phyloP scores from a whole-genome alignment of 2,329 filamentous ascomycete species.

The Emericellopsis atlantica region DNA sequence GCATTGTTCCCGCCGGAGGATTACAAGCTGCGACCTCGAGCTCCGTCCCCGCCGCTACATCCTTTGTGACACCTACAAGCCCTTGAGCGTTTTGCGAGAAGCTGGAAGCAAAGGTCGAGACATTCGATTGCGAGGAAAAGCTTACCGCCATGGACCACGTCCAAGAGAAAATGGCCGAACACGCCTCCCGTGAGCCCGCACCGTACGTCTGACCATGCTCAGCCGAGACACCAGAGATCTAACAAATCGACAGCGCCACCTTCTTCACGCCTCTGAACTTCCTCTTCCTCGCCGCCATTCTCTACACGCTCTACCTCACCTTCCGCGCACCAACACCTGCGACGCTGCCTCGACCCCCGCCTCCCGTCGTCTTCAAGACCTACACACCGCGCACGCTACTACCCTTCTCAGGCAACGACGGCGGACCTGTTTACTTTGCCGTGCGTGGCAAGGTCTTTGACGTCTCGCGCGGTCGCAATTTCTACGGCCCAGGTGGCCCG shows the following conservation, averaged over 20 bases:
- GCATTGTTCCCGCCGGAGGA: too few species aligned
- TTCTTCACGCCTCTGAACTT: constrained; percentile 7
- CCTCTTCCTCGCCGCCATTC: constrained; percentile 17
- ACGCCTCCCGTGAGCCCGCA: not conserved
- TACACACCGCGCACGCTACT: constrained; percentile 74
- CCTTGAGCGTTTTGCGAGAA: too few species aligned
- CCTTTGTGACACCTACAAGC: too few species aligned
- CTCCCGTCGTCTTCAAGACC: constrained; percentile 50
- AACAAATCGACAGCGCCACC: not conserved
- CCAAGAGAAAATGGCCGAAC: not conserved
- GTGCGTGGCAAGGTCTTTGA: constrained; percentile 88
- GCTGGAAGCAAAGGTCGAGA: not conserved
- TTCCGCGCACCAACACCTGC: constrained; percentile 34
- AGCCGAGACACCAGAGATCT: not conserved
- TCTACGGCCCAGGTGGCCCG: constrained; percentile 90
- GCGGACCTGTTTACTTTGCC: constrained; percentile 73
- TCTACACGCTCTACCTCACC: constrained; percentile 46
- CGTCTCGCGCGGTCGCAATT: constrained; percentile 74
- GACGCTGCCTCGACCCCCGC: constrained; percentile 35
- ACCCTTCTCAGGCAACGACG: constrained; percentile 67
- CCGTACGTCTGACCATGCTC: not conserved
- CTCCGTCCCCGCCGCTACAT: too few species aligned
- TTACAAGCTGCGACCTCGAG: too few species aligned
- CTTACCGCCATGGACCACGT: not conserved
- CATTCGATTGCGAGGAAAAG: not conserved